phyloP scores from a whole-genome alignment of 164 flowering plant genomes.

The Vitis rotundifolia region DNA sequence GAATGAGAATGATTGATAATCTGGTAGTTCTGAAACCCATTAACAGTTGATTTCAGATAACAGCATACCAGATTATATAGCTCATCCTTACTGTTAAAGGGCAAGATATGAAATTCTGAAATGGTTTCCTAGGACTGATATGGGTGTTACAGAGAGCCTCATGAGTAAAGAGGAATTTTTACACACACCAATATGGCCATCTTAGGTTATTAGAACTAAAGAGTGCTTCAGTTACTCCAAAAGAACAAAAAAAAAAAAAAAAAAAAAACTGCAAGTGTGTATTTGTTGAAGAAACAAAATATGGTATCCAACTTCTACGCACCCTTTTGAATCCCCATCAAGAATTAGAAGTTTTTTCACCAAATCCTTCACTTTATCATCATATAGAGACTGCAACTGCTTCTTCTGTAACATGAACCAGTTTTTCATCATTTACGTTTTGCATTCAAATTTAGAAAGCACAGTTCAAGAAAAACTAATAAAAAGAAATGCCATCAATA shows the following conservation, averaged over 20 bases:
- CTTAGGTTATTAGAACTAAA: not conserved
- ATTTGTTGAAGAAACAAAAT: too few relatives aligned
- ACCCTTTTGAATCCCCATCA: constrained; percentile 61
- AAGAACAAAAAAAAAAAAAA: not conserved
- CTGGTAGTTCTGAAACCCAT: not conserved
- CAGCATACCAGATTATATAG: not conserved
- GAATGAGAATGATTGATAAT: not conserved
- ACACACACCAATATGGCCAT: not conserved
- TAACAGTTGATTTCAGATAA: too few relatives aligned
- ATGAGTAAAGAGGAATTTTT: not conserved
- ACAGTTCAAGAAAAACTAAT: not conserved
- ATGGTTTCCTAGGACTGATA: not conserved
- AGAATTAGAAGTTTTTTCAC: constrained; percentile 60
- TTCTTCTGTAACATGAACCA: constrained; percentile 69
- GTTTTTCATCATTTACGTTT: constrained; percentile 16
- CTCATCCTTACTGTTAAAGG: not conserved
- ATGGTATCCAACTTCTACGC: constrained; percentile 3
- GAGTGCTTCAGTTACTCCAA: not conserved
- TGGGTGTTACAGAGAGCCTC: not conserved
- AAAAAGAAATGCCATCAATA: not conserved
- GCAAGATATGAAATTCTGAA: too few relatives aligned
- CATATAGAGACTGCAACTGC: constrained; percentile 55
- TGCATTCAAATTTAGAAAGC: not conserved
- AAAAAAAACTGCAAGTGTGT: not conserved
- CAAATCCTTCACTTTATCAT: constrained; percentile 74